phyloP scores from a whole-genome alignment of 345 rosid species.

The Durio zibethinus region DNA sequence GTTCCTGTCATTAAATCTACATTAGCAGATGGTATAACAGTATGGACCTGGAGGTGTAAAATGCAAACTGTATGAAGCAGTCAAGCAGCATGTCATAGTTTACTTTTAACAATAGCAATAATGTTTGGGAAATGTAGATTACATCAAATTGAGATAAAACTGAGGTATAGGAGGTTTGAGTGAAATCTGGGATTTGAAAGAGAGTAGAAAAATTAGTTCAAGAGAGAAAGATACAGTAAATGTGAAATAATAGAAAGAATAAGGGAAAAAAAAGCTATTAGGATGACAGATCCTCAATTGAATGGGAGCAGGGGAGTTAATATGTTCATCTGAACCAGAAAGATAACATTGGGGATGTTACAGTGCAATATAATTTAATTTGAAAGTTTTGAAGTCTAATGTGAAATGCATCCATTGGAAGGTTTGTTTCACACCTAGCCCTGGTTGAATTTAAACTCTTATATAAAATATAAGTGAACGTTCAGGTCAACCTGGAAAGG shows the following conservation, averaged over 20 bases:
- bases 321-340: neutral
- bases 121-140: neutral
- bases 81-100: neutral
- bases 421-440: neutral
- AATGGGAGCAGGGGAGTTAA: neutral
- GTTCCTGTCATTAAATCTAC: conserved; percentile 1
- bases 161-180: neutral
- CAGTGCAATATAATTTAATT: neutral
- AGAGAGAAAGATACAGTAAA: neutral
- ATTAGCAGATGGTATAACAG: neutral
- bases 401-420: neutral
- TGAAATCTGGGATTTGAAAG: neutral
- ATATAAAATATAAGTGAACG: neutral
- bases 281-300: neutral
- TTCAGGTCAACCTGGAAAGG: neutral
- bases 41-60: neutral
- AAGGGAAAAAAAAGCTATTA: neutral
- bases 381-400: neutral
- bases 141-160: neutral
- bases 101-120: neutral
- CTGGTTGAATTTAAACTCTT: neutral
- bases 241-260: neutral
- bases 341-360: neutral
- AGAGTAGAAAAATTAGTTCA: neutral
- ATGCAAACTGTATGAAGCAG: neutral